Conservation (phyloP, 75 land plant genomes). For the Gnetum montanum region DNA sequence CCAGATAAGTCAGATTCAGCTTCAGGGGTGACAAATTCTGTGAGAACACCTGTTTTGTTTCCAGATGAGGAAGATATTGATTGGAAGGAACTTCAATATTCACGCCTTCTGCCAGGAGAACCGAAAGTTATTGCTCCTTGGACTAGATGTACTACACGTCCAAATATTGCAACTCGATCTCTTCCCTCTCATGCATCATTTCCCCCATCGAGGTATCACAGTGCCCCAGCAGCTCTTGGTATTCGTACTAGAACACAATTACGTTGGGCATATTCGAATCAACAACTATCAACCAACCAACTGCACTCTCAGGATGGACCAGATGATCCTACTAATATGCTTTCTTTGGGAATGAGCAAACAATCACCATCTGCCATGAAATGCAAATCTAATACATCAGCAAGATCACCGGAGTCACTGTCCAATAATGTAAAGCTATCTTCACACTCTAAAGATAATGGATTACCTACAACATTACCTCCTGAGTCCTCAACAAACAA, state of each 20-base stretch:
- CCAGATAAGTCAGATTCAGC: too few species aligned
- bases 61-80: conserved; percentile 37
- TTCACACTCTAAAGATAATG: background rate
- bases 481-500: conserved; percentile 2
- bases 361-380: background rate
- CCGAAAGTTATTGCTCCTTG: conserved; percentile 41
- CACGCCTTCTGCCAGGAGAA: conserved; percentile 15
- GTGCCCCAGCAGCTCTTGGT: conserved; percentile 28
- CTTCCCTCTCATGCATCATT: conserved; percentile 30
- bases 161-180: conserved; percentile 22
- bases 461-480: background rate
- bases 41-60: conserved; percentile 21
- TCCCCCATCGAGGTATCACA: conserved; percentile 56
- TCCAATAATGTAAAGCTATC: too few species aligned
- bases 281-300: too few species aligned
- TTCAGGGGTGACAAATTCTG: too few species aligned
- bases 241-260: conserved; percentile 7
- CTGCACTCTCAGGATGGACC: conserved; percentile 24
- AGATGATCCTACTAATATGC: conserved; percentile 21
- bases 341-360: conserved; percentile 16
- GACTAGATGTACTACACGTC: conserved; percentile 28
- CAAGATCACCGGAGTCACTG: too few species aligned
- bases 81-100: conserved; percentile 18
- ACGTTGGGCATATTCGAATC: conserved; percentile 4
- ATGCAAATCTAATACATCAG: too few species aligned